These are phyloP conservation scores for Panaeolus papilionaceus DNA, from an alignment of 768 basidiomycete species.

Conservation along the genomic window DNA sequence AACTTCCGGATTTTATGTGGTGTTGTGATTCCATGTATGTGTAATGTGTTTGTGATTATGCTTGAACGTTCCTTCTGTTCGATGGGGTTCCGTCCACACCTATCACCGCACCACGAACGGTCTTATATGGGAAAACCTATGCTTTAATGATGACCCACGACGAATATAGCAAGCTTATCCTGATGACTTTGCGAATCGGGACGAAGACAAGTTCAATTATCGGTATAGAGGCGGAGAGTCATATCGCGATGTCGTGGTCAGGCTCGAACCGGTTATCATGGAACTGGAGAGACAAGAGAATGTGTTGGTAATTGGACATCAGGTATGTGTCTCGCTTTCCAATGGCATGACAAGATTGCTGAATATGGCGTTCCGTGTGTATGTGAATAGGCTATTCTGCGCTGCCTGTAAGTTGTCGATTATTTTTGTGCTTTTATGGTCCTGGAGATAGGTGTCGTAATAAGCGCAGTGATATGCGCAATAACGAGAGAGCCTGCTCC, in stretches of 20 bases:
- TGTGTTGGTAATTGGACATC: conserved; percentile 96
- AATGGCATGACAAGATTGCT: conserved; percentile 13
- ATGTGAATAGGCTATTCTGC: conserved; percentile 68
- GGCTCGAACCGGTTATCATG: conserved; percentile 98
- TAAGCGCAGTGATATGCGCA: conserved; percentile 1
- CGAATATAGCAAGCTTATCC: conserved; percentile 85
- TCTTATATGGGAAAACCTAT: conserved; percentile 11
- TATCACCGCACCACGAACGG: conserved; percentile 8
- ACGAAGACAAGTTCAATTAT: conserved; percentile 99
- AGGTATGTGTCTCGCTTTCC: conserved; percentile 48
- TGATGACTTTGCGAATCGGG: conserved; percentile 97
- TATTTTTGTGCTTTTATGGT: background rate
- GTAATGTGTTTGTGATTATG: background rate
- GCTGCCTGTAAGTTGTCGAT: conserved; percentile 64
- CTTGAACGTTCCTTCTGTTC: background rate
- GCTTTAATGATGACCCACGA: conserved; percentile 5
- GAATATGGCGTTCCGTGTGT: conserved; percentile 12
- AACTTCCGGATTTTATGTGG: conserved; percentile 12
- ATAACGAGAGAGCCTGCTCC: background rate
- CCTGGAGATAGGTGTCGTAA: background rate
- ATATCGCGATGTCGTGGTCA: conserved; percentile 94
- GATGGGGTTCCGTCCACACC: conserved; percentile 12
- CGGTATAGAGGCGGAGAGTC: conserved; percentile 97
- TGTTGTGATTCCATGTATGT: conserved; percentile 13
- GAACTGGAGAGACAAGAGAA: conserved; percentile 98